Evolutionary conservation across 2,329 filamentous ascomycete genomes (phyloP).

Genomic region (Zasmidium cellare): DNA sequence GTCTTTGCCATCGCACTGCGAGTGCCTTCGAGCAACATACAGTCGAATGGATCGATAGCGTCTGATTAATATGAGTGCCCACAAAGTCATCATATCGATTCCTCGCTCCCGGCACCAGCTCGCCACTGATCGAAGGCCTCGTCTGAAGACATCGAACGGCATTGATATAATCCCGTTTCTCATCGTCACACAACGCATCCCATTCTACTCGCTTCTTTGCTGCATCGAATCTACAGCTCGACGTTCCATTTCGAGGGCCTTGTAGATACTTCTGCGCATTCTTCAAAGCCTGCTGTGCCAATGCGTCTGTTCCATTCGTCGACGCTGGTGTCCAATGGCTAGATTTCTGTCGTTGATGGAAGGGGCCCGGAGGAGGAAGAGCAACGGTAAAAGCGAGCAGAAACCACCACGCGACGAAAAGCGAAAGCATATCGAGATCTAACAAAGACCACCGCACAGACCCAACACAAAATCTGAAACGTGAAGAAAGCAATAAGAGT

Average conservation of each 20-base stretch:
- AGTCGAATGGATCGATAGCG: slow-evolving; percentile 15
- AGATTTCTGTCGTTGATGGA: neutral
- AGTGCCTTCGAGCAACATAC: neutral
- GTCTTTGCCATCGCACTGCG: neutral
- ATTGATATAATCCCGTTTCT: slow-evolving; percentile 33
- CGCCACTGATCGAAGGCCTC: slow-evolving; percentile 27
- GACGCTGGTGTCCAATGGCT: neutral
- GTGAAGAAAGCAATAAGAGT: neutral
- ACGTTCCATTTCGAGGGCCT: neutral
- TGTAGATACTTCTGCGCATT: neutral
- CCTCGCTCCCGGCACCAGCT: slow-evolving; percentile 28
- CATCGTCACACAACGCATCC: slow-evolving; percentile 26
- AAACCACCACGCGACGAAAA: neutral
- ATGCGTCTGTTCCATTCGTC: neutral
- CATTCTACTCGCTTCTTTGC: slow-evolving; percentile 46
- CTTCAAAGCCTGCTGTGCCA: neutral
- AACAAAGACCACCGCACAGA: neutral
- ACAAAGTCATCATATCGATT: slow-evolving; percentile 24
- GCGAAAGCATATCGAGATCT: neutral
- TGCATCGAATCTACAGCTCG: neutral
- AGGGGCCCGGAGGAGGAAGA: neutral
- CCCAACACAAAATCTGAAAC: neutral
- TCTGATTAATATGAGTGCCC: slow-evolving; percentile 33
- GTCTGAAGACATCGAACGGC: slow-evolving; percentile 33
- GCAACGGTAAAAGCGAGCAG: neutral